Evolutionary conservation across 2,329 filamentous ascomycete genomes (phyloP), one percentile per base, ranked within the genome.

Genomic region (Aspergillus pseudonomiae): DNA sequence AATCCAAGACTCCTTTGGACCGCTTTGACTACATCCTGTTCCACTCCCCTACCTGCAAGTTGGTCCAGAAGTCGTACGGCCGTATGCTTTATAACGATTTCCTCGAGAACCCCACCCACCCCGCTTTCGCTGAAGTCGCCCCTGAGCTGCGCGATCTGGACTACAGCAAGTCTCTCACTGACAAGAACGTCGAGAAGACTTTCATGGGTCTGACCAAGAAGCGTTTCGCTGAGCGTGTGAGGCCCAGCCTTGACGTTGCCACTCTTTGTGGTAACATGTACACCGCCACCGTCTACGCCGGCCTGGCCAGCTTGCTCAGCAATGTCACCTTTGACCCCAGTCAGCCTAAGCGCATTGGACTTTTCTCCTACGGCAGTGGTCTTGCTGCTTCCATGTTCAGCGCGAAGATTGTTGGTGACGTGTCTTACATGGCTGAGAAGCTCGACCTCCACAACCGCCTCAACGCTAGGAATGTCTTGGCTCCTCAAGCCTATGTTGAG

Each of bases 81-180:
- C 90, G 92, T 70, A 85, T 95, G 68, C 84, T 94, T 63, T 95
- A 95, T 86, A 92, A 94, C 77, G 92, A 95, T 82, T 95, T 90
- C 84, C 85, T 94, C 41, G 82, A 83, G 77, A 85, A 93, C 78
- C 87, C 91, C 55, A 84, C 88, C 66, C 83, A 85, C 78, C 80
- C 89, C 54, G 84, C 84, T 61, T 95, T 94, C 74, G 86, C 86
- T 65, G 90, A 93, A 68, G 90, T 94, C 43, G 86, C 92, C 59
- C 85, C 89, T 48, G 91, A 94, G 79, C 81, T 94, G 65, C 88
- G 89, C 67, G 90, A 92, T 73, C 85, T 95, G 80, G 89, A 91
- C 75, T 94, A 94, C 80, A 83, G 89, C 74, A 88, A 89, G 80
- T 94, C 92, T 3, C 80, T 95, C 71, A 88, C 87, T 66, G 92